Evolutionary conservation across 768 basidiomycete genomes (phyloP), one percentile per base, ranked within the genome.

Genomic region (Xerocomus potaroensis): DNA sequence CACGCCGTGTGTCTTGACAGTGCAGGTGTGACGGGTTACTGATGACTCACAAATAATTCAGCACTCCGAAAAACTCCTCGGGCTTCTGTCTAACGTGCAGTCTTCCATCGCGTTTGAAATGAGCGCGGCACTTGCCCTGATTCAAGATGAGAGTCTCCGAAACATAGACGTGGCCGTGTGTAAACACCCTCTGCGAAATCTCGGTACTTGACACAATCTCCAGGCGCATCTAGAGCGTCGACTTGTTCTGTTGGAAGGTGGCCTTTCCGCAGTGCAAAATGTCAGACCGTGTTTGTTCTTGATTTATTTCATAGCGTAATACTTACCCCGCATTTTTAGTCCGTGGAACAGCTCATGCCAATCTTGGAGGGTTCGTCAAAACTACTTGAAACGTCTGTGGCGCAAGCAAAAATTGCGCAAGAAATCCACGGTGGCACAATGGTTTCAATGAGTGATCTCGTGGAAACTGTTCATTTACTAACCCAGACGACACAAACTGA

Each of bases 401-500:
- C 52, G 10, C 60, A 65, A 19, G 67, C 72, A 2, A 53, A 62
- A n/a, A 43, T 49, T 23, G 57, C 69, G 5, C 68, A 65, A 16
- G 49, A 49, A 4, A 58, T 65, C 26, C 79, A 80, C 45, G 54
- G 50, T 23, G 64, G 71, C 19, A 64, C 70, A 5, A 53, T 66
- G 7, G 45, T 55, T 27, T 68, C 73, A 18, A 71, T 72, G 37
- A 43, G 53, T 14, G 55, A 56, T 9, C 68, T 81, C 8, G 61
- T 57, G 9, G 55, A 63, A 18, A 60, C 66, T 0, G 53, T 81
- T 21, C 50, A 64, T 8, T 60, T 65, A 10, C 59, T 80, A 18
- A 68, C 72, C 1, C 54, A 58, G 26, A 68, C 65, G 9, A 68
- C 76, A 3, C 70, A 67, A 18, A 47, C 53, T 14, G 77, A 78